Evolutionary conservation across 371 early-diverging fungal species (phyloP).

Genomic region (Rhizopus arrhizus): DNA sequence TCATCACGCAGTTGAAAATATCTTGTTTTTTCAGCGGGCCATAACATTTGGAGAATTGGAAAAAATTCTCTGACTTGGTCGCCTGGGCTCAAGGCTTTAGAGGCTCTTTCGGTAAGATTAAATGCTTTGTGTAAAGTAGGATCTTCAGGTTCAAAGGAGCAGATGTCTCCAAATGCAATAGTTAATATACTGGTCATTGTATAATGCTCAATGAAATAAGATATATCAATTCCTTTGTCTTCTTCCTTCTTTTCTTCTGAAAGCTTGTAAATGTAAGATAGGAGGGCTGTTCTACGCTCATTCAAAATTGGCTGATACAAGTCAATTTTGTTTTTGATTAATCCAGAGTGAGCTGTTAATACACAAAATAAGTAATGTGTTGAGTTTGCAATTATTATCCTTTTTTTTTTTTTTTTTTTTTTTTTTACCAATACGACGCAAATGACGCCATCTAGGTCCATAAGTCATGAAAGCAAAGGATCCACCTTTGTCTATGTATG

Average conservation of each 20-base stretch:
- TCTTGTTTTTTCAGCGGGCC: slow-evolving; percentile 20
- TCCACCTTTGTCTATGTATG: slow-evolving; percentile 41
- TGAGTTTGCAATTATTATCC: neutral
- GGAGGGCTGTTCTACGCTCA: slow-evolving; percentile 25
- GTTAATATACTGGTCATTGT: slow-evolving; percentile 48
- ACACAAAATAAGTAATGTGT: neutral
- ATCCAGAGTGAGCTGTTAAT: slow-evolving; percentile 37
- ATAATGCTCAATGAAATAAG: slow-evolving; percentile 40
- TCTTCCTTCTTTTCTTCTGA: neutral
- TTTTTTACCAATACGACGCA: slow-evolving; percentile 46
- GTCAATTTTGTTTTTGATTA: slow-evolving; percentile 42
- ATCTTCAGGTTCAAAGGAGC: slow-evolving; percentile 42
- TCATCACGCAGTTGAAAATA: slow-evolving; percentile 25
- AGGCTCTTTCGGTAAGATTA: slow-evolving; percentile 38
- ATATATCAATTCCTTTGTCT: slow-evolving; percentile 16
- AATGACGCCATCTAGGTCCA: slow-evolving; percentile 40
- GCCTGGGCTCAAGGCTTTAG: slow-evolving; percentile 33
- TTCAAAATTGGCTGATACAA: slow-evolving; percentile 44
- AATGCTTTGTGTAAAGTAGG: slow-evolving; percentile 40
- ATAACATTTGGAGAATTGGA: slow-evolving; percentile 36
- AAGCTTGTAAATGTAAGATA: slow-evolving; percentile 21
- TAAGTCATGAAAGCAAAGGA: slow-evolving; percentile 55
- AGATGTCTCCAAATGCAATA: slow-evolving; percentile 44
- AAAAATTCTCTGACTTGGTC: slow-evolving; percentile 52
- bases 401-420: neutral